Base-by-base conservation (phyloP, 2,329 filamentous ascomycete genomes). In the Xylariaceae sp. region DNA sequence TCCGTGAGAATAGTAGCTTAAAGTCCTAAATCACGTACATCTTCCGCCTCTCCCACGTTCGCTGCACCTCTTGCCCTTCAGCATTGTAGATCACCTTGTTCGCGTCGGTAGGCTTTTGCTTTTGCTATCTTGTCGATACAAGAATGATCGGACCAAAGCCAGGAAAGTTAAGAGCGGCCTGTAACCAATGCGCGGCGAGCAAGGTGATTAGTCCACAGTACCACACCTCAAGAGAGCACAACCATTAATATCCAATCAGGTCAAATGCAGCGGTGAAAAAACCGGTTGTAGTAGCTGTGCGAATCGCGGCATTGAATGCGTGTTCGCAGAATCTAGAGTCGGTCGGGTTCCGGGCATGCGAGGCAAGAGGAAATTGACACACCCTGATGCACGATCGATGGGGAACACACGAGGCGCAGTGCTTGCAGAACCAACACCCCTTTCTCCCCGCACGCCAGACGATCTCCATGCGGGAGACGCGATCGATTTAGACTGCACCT, bases 211-310 rank as follows among this genome's bases (percentile, higher is more conserved):
- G 40, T 30, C 40, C 40, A 42, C 7, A 42, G 19, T 42, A 7
- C 19, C 18, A 27, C 11, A 42, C 40, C 18, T 11, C 30, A 17
- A 42, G 19, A 32, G 30, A 32, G 18, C 15, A 32, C 12, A 30
- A 42, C 15, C 40, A 42, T 17, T 42, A 42, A 42, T 32, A 27
- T 42, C 19, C 30, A 42, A 42, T 32, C 40, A 42, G 40, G 40
- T 42, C 40, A 42, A 42, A 32, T 42, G 40, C 40, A 42, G 40
- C 30, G 40, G 40, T 42, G 40, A 42, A 42, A 27, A 42, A 27
- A 42, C 40, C 9, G 40, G 40, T 42, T 42, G 40, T 42, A 42
- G 19, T 32, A 42, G 40, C 40, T 42, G 40, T 27, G 15, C 40
- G 40, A 42, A 42, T 42, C 40, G 40, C 22, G 40, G 40, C 19